Conservation (phyloP, 2,329 filamentous ascomycete species). For the Fusarium mexicanum region DNA sequence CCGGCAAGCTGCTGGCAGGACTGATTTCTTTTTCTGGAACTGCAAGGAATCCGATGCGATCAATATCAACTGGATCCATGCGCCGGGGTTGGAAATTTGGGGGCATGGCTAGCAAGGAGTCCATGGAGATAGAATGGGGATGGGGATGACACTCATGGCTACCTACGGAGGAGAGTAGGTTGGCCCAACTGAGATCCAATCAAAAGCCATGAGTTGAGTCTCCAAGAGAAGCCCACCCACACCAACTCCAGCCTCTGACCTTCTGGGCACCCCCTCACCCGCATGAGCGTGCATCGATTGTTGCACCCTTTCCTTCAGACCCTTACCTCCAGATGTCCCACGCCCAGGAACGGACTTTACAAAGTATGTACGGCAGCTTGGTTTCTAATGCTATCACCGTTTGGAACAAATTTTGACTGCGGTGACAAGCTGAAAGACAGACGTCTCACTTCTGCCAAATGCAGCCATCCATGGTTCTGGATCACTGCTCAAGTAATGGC, state of each 20-base stretch:
- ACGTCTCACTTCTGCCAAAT: slow-evolving; percentile 6
- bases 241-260: slow-evolving; percentile 23
- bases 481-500: slow-evolving; percentile 10
- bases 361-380: background rate
- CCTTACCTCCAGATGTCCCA: slow-evolving; percentile 21
- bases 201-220: slow-evolving; percentile 14
- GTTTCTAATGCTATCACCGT: background rate
- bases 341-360: slow-evolving; percentile 18
- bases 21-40: slow-evolving; percentile 17
- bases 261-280: background rate
- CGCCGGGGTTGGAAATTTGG: slow-evolving; percentile 33
- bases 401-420: background rate
- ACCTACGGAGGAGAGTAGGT: background rate
- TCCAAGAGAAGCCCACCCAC: slow-evolving; percentile 25
- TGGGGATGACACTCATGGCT: slow-evolving; percentile 23
- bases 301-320: background rate
- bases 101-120: slow-evolving; percentile 20
- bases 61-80: slow-evolving; percentile 25
- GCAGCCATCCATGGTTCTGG: slow-evolving; percentile 16
- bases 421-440: background rate
- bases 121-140: slow-evolving; percentile 35
- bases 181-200: slow-evolving; percentile 22
- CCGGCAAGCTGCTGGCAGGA: slow-evolving; percentile 6
- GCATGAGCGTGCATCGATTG: slow-evolving; percentile 17
- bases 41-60: slow-evolving; percentile 30